Conservation (phyloP, 108 stramenopile species). For the Cyclotella baltica region DNA sequence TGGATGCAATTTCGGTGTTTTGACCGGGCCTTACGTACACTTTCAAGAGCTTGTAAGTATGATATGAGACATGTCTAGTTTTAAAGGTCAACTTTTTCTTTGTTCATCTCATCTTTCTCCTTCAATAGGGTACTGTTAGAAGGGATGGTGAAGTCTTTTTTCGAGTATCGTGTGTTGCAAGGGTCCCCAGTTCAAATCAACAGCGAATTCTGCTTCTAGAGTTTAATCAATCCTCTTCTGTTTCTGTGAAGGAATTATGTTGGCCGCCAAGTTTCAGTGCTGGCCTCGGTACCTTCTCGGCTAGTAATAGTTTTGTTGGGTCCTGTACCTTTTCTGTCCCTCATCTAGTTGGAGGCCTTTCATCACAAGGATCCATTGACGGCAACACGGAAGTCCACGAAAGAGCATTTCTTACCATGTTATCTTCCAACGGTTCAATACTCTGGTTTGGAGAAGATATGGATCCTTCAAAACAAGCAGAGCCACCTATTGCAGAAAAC, state of each 20-base stretch:
- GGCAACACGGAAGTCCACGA: conserved; percentile 45
- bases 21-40: conserved; percentile 69
- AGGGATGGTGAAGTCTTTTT: conserved; percentile 52
- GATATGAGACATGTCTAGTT: not conserved
- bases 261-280: conserved; percentile 53
- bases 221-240: conserved; percentile 62
- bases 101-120: not conserved
- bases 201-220: conserved; percentile 67
- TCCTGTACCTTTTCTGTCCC: conserved; percentile 63
- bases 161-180: conserved; percentile 65
- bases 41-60: conserved; percentile 53
- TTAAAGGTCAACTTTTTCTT: not conserved
- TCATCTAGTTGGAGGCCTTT: conserved; percentile 32
- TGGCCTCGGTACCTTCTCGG: conserved; percentile 56
- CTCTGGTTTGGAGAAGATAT: conserved; percentile 68
- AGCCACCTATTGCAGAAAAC: conserved; percentile 5
- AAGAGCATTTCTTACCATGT: conserved; percentile 56
- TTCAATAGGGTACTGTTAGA: conserved; percentile 39
- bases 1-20: conserved; percentile 30
- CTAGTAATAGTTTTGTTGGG: conserved; percentile 63
- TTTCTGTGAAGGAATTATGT: conserved; percentile 58
- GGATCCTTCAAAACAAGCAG: conserved; percentile 5
- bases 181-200: conserved; percentile 56
- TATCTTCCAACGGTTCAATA: conserved; percentile 65
- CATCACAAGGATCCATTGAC: conserved; percentile 30